phyloP scores from a whole-genome alignment of 768 basidiomycete genomes.

The Hypsizygus marmoreus region DNA sequence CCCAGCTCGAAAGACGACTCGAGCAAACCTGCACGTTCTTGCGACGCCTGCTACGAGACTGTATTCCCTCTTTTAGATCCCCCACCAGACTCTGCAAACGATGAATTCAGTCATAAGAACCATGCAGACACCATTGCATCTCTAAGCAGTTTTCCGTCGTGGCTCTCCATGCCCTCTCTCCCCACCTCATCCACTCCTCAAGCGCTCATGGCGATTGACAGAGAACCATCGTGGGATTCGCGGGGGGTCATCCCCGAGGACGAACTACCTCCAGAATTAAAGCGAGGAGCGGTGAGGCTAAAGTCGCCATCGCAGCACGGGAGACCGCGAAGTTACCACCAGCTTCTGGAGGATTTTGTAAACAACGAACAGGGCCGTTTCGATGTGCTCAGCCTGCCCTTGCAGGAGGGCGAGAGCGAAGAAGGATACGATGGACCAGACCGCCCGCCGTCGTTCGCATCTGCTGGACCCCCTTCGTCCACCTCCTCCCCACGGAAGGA shows the following conservation, averaged over 20 bases:
- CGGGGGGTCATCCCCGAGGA: slow-evolving; percentile 16
- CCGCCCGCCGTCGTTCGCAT: slow-evolving; percentile 2
- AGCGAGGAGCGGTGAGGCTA: slow-evolving; percentile 26
- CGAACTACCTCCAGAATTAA: slow-evolving; percentile 9
- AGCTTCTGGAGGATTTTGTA: slow-evolving; percentile 67
- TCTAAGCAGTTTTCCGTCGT: slow-evolving; percentile 51
- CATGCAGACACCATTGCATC: slow-evolving; percentile 47
- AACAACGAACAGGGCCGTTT: slow-evolving; percentile 25
- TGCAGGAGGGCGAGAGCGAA: slow-evolving; percentile 14
- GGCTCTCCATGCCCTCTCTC: slow-evolving; percentile 60
- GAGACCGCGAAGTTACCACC: slow-evolving; percentile 65
- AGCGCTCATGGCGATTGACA: slow-evolving; percentile 51
- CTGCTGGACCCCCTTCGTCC: slow-evolving; percentile 19
- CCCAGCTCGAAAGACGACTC: slow-evolving; percentile 41
- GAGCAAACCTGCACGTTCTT: slow-evolving; percentile 71
- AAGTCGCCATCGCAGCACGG: slow-evolving; percentile 35
- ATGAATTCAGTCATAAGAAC: slow-evolving; percentile 10
- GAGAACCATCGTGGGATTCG: slow-evolving; percentile 18
- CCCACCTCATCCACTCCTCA: slow-evolving; percentile 40
- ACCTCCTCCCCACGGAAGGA: slow-evolving; percentile 43
- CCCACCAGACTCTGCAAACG: slow-evolving; percentile 15
- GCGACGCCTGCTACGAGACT: slow-evolving; percentile 83
- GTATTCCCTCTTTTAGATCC: slow-evolving; percentile 71
- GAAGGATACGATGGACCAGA: not conserved
- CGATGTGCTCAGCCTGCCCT: slow-evolving; percentile 15